Evolutionary conservation across 441 rosid species (phyloP), one percentile per base, ranked within the genome.

Genomic region (Pelargonium cotyledonis): DNA sequence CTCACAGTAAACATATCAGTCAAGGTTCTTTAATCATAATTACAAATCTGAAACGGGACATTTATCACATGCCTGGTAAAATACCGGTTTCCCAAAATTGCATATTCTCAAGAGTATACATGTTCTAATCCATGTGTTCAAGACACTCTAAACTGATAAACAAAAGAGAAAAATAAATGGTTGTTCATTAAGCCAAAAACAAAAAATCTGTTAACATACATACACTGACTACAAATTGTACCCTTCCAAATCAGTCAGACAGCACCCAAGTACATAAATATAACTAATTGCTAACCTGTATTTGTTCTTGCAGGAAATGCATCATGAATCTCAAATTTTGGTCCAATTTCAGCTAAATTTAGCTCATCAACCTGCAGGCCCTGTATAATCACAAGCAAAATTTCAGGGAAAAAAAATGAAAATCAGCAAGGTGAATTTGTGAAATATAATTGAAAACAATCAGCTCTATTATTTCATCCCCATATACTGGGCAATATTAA

Each of bases 251-350:
- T 47, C 55, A 12, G 14, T 47, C n/a, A 47, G 14, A 47, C 12
- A 47, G 53, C 53, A 47, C 11, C 10, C 2, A 8, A 47, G 12
- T 9, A 11, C 10, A 47, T 14, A 49, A 15, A 49, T 49, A 49
- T 31, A 31, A 31, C 38, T 31, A 31, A 31, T 31, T 31, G n/a
- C 57, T 14, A 49, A 95, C 99, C 98, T 47, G 98, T 90, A 79
- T 90, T 95, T n/a, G 92, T 95, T 75, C 98, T 84, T 46, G 97
- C 91, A 8, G 99, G 96, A 79, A 95, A 95, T 84, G 86, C 71
- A 70, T 77, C 82, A 78, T 95, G 98, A 78, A 88, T 84, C 88
- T 92, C 98, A 72, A 95, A 95, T 65, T 88, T 89, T 26, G 97
- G 97, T 74, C 99, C 99, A 66, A 86, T 86, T 74, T 82, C 85